Evolutionary conservation across 2,329 filamentous ascomycete species (phyloP).

Genomic region (Blastomyces gilchristii): DNA sequence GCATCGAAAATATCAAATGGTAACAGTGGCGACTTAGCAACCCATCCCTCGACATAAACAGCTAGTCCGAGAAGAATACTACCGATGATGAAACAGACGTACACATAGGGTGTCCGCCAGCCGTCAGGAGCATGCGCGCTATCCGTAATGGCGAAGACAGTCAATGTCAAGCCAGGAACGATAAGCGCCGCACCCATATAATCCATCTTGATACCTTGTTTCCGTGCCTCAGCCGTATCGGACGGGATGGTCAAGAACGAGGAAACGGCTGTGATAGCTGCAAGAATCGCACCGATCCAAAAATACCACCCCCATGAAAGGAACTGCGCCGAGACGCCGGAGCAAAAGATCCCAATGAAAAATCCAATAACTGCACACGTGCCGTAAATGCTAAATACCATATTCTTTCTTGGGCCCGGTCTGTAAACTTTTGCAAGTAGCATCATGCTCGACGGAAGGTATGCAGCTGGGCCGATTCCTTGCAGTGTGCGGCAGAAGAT

Average conservation of each 20-base stretch:
- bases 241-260: slow-evolving; percentile 43
- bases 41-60: slow-evolving; percentile 62
- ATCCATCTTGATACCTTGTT: slow-evolving; percentile 52
- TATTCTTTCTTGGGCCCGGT: slow-evolving; percentile 58
- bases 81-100: slow-evolving; percentile 54
- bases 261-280: slow-evolving; percentile 36
- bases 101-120: slow-evolving; percentile 66
- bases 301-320: slow-evolving; percentile 58
- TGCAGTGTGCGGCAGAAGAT: slow-evolving; percentile 64
- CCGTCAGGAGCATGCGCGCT: slow-evolving; percentile 56
- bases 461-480: slow-evolving; percentile 62
- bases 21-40: slow-evolving; percentile 57
- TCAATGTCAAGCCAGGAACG: slow-evolving; percentile 54
- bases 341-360: slow-evolving; percentile 53
- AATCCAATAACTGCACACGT: slow-evolving; percentile 42
- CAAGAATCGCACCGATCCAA: slow-evolving; percentile 51
- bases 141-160: slow-evolving; percentile 67
- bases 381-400: slow-evolving; percentile 53
- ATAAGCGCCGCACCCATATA: slow-evolving; percentile 54
- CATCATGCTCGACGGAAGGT: slow-evolving; percentile 58
- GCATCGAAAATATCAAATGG: slow-evolving; percentile 60
- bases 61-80: slow-evolving; percentile 49
- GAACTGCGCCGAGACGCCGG: slow-evolving; percentile 47
- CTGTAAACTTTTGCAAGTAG: slow-evolving; percentile 55
- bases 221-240: slow-evolving; percentile 30